phyloP scores from a whole-genome alignment of 768 basidiomycete genomes.

The Hemileccinum impolitum region DNA sequence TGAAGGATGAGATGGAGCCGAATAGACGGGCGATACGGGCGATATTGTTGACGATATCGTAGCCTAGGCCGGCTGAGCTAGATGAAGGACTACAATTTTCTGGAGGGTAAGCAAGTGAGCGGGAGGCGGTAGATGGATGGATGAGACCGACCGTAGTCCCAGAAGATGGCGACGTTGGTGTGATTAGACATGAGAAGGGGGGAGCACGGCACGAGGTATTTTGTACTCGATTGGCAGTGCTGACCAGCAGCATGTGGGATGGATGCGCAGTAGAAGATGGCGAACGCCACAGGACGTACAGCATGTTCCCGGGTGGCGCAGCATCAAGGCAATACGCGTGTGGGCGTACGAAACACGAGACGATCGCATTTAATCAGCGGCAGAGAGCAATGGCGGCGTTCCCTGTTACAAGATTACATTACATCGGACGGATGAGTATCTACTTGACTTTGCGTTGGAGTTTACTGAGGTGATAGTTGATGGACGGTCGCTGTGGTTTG shows the following conservation, averaged over 20 bases:
- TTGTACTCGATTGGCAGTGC: constrained; percentile 22
- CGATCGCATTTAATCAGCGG: background rate
- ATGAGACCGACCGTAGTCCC: constrained; percentile 33
- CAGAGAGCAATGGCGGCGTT: background rate
- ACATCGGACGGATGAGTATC: constrained; percentile 18
- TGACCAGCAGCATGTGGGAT: constrained; percentile 4
- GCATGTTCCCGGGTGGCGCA: constrained; percentile 9
- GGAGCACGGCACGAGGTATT: constrained; percentile 9
- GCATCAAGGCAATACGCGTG: no score
- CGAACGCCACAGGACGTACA: constrained; percentile 20
- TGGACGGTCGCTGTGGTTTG: constrained; percentile 68
- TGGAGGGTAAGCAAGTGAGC: constrained; percentile 9
- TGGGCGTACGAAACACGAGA: background rate
- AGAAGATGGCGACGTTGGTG: constrained; percentile 42
- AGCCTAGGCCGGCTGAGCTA: constrained; percentile 34
- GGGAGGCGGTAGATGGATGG: background rate
- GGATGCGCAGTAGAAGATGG: constrained; percentile 13
- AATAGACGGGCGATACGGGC: constrained; percentile 42
- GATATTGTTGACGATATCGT: constrained; percentile 42
- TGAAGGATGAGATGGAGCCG: constrained; percentile 48
- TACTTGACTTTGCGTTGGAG: constrained; percentile 73
- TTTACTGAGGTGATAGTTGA: constrained; percentile 88
- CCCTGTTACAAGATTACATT: constrained; percentile 14
- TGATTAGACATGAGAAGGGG: constrained; percentile 32
- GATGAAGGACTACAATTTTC: constrained; percentile 35